Base-by-base conservation (phyloP, 1,139 yeast genomes). In the Yamadazyma blattariae region DNA sequence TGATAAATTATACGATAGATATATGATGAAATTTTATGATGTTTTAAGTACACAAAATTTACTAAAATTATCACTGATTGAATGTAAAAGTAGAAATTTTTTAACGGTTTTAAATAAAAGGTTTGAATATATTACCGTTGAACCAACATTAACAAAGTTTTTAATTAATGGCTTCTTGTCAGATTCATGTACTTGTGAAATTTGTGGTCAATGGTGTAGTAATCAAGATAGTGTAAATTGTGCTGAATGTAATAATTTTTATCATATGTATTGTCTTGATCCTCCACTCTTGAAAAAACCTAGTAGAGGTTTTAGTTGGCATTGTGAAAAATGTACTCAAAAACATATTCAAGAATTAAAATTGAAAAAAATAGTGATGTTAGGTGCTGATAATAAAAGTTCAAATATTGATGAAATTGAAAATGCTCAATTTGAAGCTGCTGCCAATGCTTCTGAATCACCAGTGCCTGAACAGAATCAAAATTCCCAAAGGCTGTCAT, bases 261-360 rank as follows among this genome's bases (percentile, higher is more conserved):
- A 79, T 47, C 97, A 90, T 61, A 77, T 89, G 79, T 67, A 77
- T 32, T 90, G 97, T 56, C 74, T 90, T 32, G 89, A 84, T 42
- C 96, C 97, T 1, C 97, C 97, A 0, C 59, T 88, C 29, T 56
- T 75, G 35, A 76, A 77, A 46, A 86, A 86, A 49, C 97, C 96
- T 0, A 81, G 88, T 32, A 64, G 95, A 39, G 96, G 96, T 1
- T 85, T 88, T 54, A 86, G 89, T 6, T 90, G 97, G 97, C 74
- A 89, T n/a, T 90, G 97, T 67, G 92, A 88, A 17, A 57, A 67
- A 3, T 89, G 97, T 60, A 72, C 85, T 14, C 76, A 74, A 46
- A 67, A 54, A 25, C 63, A 59, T 36, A 54, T 59, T 21, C 42
- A 54, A 18, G 57, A 56, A 35, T 55, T 57, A 35, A 60, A 61